Evolutionary conservation across 2,329 filamentous ascomycete genomes (phyloP), one percentile per base, ranked within the genome.

Genomic region (Aureobasidium sp.): DNA sequence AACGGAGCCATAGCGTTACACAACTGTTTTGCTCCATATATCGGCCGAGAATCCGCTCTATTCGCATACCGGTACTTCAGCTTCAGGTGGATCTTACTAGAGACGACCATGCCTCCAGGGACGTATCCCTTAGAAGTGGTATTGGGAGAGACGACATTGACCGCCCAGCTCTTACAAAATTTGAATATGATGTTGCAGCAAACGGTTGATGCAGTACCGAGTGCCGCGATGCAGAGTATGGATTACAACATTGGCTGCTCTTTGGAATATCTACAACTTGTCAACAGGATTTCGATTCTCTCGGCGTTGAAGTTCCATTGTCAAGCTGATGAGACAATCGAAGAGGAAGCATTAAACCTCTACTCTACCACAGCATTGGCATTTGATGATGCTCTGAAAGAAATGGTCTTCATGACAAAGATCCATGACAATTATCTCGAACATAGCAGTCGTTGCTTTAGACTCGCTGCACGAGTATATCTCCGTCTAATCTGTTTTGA

Each of bases 91-190:
- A 49, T 49, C 17, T 22, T 49, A 3, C 16, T 49, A 8, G 45
- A 49, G 12, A 49, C 45, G 16, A 49, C 45, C 5, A 49, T 49
- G 45, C 45, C 45, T 14, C 45, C 45, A 27, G 45, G 45, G n/a
- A 49, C 32, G 10, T 49, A 49, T n/a, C 30, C 45, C 14, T 21
- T 25, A 10, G 34, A 49, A n/a, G 32, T 37, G 24, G 45, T 49
- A 6, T 29, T 34, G 14, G 30, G n/a, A 25, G 45, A 29, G 8
- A 25, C 21, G 6, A 37, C 45, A 1, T 27, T 49, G 45, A 49
- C 45, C 8, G 14, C n/a, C 16, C 45, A 21, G 17, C 22, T 49
- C 1, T 14, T 49, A 3, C 30, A 27, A 4, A 37, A 27, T 11
- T 6, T 49, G 22, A 49, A 29, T 17, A 8, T 22, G 21, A 49